Conservation (phyloP, 345 rosid genomes). For the Aquilaria sinensis region DNA sequence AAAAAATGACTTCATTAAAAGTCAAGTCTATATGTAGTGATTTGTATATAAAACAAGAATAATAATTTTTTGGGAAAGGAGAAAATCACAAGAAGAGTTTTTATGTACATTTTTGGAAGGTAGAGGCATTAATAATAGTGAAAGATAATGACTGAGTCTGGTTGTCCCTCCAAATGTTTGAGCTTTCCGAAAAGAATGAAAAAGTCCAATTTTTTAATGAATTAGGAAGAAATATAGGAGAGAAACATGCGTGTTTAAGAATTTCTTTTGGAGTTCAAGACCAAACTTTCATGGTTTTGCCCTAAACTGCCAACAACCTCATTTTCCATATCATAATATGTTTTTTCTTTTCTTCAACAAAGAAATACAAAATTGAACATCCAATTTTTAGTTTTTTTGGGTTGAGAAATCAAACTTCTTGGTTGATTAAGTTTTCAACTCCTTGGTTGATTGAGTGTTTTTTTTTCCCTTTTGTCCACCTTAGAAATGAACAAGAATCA, state of each 20-base stretch:
- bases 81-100: too few relatives aligned
- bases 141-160: background rate
- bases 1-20: too few relatives aligned
- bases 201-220: conserved; percentile 24
- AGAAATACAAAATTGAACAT: too few relatives aligned
- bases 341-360: background rate
- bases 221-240: conserved; percentile 30
- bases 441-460: too few relatives aligned
- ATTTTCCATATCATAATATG: conserved; percentile 1
- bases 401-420: background rate
- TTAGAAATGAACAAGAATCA: too few relatives aligned
- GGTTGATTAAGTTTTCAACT: background rate
- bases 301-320: background rate
- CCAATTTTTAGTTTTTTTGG: background rate
- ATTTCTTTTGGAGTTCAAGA: background rate
- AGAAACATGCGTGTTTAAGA: conserved; percentile 19
- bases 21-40: too few relatives aligned
- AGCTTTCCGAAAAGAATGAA: conserved; percentile 40
- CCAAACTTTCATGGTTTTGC: background rate
- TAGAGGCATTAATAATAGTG: background rate
- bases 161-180: conserved; percentile 36
- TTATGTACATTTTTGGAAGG: too few relatives aligned
- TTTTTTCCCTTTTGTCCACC: too few relatives aligned
- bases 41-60: too few relatives aligned
- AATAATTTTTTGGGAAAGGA: too few relatives aligned